Conservation (phyloP, 208 protist genomes). For the Blastocrithidia nonstop region DNA sequence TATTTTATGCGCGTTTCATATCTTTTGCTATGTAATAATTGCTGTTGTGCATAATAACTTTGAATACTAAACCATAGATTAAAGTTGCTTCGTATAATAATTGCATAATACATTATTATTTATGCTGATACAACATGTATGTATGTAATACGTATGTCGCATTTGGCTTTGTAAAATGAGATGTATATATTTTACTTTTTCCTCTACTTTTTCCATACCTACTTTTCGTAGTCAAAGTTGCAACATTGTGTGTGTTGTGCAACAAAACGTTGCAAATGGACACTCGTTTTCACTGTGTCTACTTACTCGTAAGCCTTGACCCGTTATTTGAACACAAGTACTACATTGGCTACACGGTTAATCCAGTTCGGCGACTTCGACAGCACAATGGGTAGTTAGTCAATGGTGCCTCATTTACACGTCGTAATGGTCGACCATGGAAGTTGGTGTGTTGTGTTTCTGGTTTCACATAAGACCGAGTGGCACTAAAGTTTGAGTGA, state of each 20-base stretch:
- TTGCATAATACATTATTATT: too few species aligned
- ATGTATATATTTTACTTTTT: not conserved
- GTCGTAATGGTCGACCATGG: conserved; percentile 77
- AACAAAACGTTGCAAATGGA: conserved; percentile 35
- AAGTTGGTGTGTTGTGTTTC: conserved; percentile 81
- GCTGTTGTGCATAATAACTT: too few species aligned
- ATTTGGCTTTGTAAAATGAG: not conserved
- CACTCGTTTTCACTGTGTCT: conserved; percentile 82
- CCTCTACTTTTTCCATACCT: too few species aligned
- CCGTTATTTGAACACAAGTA: conserved; percentile 33
- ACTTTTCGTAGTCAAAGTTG: too few species aligned
- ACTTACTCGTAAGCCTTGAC: conserved; percentile 75
- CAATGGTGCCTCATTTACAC: conserved; percentile 76
- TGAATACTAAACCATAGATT: too few species aligned
- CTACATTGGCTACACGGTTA: conserved; percentile 91
- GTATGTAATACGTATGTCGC: conserved; percentile 1
- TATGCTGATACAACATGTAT: too few species aligned
- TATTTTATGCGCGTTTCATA: too few species aligned
- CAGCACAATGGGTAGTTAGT: conserved; percentile 92
- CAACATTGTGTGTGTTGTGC: too few species aligned
- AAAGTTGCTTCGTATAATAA: too few species aligned
- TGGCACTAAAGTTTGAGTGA: conserved; percentile 92
- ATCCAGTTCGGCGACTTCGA: conserved; percentile 80
- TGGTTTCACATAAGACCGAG: conserved; percentile 81
- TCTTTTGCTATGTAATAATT: too few species aligned